These are phyloP conservation scores for Candida tropicalis DNA, from an alignment of 1,139 yeast genomes.

Conservation along the genomic window DNA sequence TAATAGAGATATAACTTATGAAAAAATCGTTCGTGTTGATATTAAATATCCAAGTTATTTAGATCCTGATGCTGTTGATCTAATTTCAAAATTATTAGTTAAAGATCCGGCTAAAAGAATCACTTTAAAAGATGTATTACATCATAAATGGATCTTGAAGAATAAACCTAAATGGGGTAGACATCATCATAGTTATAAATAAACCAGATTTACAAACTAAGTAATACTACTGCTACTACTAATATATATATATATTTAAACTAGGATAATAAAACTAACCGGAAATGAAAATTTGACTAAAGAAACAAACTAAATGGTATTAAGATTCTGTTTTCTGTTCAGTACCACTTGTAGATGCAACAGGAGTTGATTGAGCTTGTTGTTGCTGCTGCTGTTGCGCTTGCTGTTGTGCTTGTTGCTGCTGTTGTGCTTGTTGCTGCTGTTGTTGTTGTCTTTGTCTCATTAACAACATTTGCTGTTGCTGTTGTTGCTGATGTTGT, in stretches of 20 bases:
- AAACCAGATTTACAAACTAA: too few relatives aligned
- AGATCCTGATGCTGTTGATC: slow-evolving; percentile 74
- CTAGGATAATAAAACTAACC: slow-evolving; percentile 1
- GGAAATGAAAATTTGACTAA: slow-evolving; percentile 4
- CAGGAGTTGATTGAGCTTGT: background rate
- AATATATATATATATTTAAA: background rate
- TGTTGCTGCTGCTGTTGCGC: slow-evolving; percentile 5
- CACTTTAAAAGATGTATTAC: slow-evolving; percentile 58
- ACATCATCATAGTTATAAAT: slow-evolving; percentile 3
- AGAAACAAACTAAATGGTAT: background rate
- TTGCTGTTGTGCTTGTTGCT: slow-evolving; percentile 3
- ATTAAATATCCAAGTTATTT: slow-evolving; percentile 70
- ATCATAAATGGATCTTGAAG: slow-evolving; percentile 82
- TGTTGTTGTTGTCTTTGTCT: slow-evolving; percentile 37
- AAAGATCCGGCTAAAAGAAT: slow-evolving; percentile 72
- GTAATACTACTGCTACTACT: too few relatives aligned
- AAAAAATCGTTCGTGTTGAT: slow-evolving; percentile 77
- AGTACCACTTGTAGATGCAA: background rate
- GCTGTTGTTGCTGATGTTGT: slow-evolving; percentile 46
- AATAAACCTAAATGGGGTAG: slow-evolving; percentile 53
- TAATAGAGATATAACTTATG: slow-evolving; percentile 72
- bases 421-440: slow-evolving; percentile 21
- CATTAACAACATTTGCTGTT: slow-evolving; percentile 27
- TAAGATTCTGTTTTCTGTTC: slow-evolving; percentile 1
- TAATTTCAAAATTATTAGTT: slow-evolving; percentile 61